Conservation (phyloP, 2,329 filamentous ascomycete genomes). For the Aureobasidium melanogenum region DNA sequence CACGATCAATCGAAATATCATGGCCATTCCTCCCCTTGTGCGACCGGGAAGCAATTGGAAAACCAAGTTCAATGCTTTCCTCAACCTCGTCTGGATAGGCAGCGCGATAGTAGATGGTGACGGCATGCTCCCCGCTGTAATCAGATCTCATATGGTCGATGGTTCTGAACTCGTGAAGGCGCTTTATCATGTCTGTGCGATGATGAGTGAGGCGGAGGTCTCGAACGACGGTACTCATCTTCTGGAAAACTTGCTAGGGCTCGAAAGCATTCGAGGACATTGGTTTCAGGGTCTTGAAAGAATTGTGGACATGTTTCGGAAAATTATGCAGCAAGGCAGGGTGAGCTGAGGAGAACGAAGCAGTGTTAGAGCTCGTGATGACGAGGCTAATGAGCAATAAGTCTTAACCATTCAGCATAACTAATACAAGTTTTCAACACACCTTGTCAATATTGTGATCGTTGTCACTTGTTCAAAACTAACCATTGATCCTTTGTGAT, state of each 20-base stretch:
- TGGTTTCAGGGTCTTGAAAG: neutral
- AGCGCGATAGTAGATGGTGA: neutral
- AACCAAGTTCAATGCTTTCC: neutral
- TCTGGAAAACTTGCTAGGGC: neutral
- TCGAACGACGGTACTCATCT: neutral
- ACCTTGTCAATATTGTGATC: neutral
- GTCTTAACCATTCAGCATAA: neutral
- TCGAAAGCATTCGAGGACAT: neutral
- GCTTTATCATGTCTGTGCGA: neutral
- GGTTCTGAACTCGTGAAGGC: neutral
- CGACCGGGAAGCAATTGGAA: neutral
- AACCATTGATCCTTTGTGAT: too few relatives aligned
- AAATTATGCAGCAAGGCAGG: neutral
- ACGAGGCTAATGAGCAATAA: neutral
- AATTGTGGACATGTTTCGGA: neutral
- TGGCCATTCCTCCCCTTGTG: neutral
- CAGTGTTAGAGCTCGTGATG: neutral
- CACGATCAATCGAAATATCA: neutral
- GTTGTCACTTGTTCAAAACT: too few relatives aligned
- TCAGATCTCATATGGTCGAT: neutral
- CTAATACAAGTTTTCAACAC: neutral
- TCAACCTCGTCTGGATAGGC: neutral
- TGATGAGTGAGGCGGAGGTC: neutral
- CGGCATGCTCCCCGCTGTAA: neutral
- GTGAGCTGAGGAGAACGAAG: neutral